Conservation (phyloP, 2,329 filamentous ascomycete genomes). For the Trichoderma sp. region DNA sequence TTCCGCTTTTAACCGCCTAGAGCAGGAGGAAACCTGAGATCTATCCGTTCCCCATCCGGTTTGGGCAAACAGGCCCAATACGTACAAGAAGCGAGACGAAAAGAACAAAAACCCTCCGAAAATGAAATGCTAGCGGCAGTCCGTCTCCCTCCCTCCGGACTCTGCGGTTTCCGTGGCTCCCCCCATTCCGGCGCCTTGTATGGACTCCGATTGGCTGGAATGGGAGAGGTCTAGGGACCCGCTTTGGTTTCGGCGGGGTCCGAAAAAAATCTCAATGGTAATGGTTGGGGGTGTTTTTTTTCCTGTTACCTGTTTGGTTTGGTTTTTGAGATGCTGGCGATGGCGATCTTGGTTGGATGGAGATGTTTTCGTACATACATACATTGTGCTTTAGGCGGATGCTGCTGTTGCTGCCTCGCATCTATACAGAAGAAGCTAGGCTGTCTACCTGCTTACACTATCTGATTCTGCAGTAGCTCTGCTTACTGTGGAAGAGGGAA, state of each 20-base stretch:
- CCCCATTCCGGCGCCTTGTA: constrained; percentile 9
- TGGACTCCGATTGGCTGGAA: constrained; percentile 12
- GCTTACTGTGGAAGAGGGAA: not conserved
- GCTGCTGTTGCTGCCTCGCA: not conserved
- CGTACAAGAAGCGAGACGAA: not conserved
- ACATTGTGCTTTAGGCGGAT: not conserved
- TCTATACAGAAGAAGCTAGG: not conserved
- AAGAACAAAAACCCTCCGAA: not conserved
- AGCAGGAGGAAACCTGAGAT: not conserved
- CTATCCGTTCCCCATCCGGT: not conserved
- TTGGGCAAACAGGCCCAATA: not conserved
- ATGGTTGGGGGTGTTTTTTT: constrained; percentile 10
- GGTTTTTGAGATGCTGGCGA: not conserved
- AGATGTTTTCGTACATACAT: not conserved
- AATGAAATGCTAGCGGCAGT: not conserved
- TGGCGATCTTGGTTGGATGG: not conserved
- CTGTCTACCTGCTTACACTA: not conserved
- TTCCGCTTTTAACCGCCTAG: constrained; percentile 9
- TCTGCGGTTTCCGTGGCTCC: constrained; percentile 7
- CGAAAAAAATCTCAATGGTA: not conserved
- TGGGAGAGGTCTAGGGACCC: not conserved
- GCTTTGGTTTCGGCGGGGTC: not conserved
- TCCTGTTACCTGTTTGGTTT: not conserved
- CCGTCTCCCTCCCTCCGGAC: not conserved
- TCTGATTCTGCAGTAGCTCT: not conserved